Evolutionary conservation across 2,329 filamentous ascomycete species (phyloP), one percentile per base, ranked within the genome.

Genomic region (Penicillium aurantiogriseum): DNA sequence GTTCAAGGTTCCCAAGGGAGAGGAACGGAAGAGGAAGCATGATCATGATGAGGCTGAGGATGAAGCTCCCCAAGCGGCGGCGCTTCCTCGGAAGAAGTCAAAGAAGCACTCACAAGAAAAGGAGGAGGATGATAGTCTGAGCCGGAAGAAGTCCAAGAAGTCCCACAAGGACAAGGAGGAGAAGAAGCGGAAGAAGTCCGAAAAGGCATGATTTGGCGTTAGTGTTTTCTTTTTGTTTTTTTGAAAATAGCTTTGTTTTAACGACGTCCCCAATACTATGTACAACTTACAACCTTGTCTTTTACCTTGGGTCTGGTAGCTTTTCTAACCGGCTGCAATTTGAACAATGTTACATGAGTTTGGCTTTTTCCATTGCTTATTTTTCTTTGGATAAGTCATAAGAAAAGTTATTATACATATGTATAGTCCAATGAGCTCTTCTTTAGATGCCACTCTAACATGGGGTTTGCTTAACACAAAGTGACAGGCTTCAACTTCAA

Each of bases 181-280:
- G 61, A 77, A 69, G 69, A 72, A 71, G 69, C 71, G 61, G 54
- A 76, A 73, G 68, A 77, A 75, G 65, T 65, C 71, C 31, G 70
- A 69, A 39, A 75, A 75, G 59, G 67, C 67, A 62, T 70, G 63
- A 68, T 59, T 56, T 58, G 65, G 62, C 35, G 62, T 60, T 59
- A 19, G 40, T 51, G 29, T 36, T 51, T 58, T 58, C 56, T 45
- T 36, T 60, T 57, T 58, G 52, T 56, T 43, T 40, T 60, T 57
- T 58, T 54, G 56, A 61, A 43, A 56, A 62, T 61, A 61, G 62
- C 45, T 58, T 63, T 61, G 60, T 54, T 66, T 61, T 49, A 53
- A 65, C 49, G 63, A 63, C 46, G 44, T 61, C 50, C 56, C 44
- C 57, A 55, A 36, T 61, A 60, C 56, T 57, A 63, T 66, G 59